Conservation (phyloP, 1,284 basidiomycete species). For the Ustilago xerochloae region DNA sequence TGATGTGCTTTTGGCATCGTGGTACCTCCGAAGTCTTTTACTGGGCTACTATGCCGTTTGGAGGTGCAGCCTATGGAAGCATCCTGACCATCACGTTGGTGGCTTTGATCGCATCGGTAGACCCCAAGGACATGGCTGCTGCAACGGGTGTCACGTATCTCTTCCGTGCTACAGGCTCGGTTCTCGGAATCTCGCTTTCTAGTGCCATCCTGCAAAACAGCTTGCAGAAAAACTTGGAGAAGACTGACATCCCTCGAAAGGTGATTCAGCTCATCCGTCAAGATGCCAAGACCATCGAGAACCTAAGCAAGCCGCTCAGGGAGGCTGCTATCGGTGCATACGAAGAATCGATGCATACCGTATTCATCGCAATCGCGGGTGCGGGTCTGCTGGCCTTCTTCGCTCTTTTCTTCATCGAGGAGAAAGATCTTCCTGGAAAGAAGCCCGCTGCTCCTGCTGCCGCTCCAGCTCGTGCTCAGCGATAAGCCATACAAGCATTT, state of each 20-base stretch:
- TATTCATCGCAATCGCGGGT: slow-evolving; percentile 67
- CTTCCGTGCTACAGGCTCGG: slow-evolving; percentile 69
- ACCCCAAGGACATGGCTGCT: slow-evolving; percentile 68
- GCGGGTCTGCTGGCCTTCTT: slow-evolving; percentile 65
- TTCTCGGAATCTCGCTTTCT: slow-evolving; percentile 69
- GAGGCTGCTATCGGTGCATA: slow-evolving; percentile 67
- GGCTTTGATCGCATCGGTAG: slow-evolving; percentile 68
- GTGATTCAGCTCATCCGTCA: slow-evolving; percentile 64
- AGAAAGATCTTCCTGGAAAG: slow-evolving; percentile 66
- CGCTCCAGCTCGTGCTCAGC: slow-evolving; percentile 29
- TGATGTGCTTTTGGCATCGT: slow-evolving; percentile 68
- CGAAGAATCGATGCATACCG: slow-evolving; percentile 66
- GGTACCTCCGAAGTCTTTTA: slow-evolving; percentile 64
- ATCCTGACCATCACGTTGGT: slow-evolving; percentile 68
- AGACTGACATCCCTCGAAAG: slow-evolving; percentile 58
- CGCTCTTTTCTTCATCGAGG: slow-evolving; percentile 65
- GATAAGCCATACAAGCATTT: not conserved
- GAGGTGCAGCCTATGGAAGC: slow-evolving; percentile 66
- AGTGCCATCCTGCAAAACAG: slow-evolving; percentile 68
- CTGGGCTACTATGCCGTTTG: slow-evolving; percentile 66
- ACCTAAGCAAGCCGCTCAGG: slow-evolving; percentile 50
- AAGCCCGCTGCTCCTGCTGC: slow-evolving; percentile 42
- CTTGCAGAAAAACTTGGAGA: slow-evolving; percentile 61
- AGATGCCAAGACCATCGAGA: slow-evolving; percentile 65
- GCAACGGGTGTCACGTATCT: slow-evolving; percentile 68